Evolutionary conservation across 208 protist genomes (phyloP), one percentile per base, ranked within the genome.

Genomic region (Leishmania martiniquensis): DNA sequence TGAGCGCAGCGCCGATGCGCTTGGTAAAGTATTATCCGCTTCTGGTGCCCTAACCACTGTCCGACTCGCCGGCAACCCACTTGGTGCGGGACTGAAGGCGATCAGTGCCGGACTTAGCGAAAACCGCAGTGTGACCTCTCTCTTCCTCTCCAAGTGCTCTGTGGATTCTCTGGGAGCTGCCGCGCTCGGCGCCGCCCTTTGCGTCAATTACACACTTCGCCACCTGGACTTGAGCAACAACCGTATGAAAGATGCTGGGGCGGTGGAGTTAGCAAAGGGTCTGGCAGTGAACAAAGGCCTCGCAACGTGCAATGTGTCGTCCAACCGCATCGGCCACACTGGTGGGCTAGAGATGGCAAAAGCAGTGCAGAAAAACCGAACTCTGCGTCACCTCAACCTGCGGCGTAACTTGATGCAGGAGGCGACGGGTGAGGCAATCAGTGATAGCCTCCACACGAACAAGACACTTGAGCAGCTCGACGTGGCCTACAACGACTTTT

Each of bases 401-500:
- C 89, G 90, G 2, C 90, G 89, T 66, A 98, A 98, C 79, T 77
- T 77, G 77, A 96, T 98, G 88, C 82, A 90, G 7, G 83, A 88
- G 68, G 49, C 67, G 4, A 96, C 93, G 0, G 93, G 91, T 9
- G 91, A 95, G 37, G 66, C 84, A 12, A 83, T 98, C 52, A 91
- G 88, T 63, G 91, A 94, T 45, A 82, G 83, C 22, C 76, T 98
- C 2, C 86, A 88, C 17, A 66, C 37, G 1, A 97, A 97, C 82
- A 87, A 59, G 10, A 87, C 89, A 1, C 44, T 98, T 29, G 87
- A 97, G 76, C 85, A 73, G n/a, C 88, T 98, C 75, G 93, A 98
- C 60, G 87, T 96, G 52, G 81, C 94, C 0, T 98, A 93, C 86
- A 98, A 98, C 77, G 91, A 98, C 80, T 98, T 98, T 70, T 91